Evolutionary conservation across 345 rosid genomes (phyloP), one percentile per base, ranked within the genome.

Genomic region (Brassica napus): DNA sequence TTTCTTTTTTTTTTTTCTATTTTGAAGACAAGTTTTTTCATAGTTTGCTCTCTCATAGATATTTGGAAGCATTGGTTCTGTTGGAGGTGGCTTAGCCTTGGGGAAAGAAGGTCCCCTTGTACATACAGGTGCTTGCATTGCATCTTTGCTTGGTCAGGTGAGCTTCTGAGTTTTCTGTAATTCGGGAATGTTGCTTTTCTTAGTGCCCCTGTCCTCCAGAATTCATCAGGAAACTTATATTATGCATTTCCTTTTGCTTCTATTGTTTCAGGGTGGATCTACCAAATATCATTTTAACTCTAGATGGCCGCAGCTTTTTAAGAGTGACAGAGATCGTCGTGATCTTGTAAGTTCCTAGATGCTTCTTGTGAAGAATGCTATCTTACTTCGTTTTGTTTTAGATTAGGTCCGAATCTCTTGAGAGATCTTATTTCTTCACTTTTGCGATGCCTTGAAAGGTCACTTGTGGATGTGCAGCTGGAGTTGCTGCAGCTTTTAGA

Each of bases 381-480:
- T 65, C 32, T 58, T 65, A 5, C 11, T 70, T 65, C 0, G 12
- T 64, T 58, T 30, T 32, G 39, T 57, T 57, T 54, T 18, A 75
- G 83, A 26, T 44, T 31, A 57, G 73, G 73, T 58, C 32, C 42
- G 34, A 75, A 57, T 54, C n/a, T 75, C 69, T 75, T 54, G 2
- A 37, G 65, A 74, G 54, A 71, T 67, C 83, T 81, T 81, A 80
- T 81, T 65, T 47, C 32, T 84, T 82, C 58, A 52, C 47, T 73
- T 79, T 44, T 83, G 18, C 84, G 58, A 87, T 87, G 71, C 83
- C 84, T 82, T 85, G 86, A 81, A 86, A 95, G 99, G 99, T 95
- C 74, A 93, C 99, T 52, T 95, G 99, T 86, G 99, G 99, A 44
- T 93, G 98, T 90, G 98, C 99, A 77, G 96, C 99, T 79, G 98